These are phyloP conservation scores for Vaccinium corymbosum DNA, from an alignment of 148 eudicot species.

Conservation along the genomic window DNA sequence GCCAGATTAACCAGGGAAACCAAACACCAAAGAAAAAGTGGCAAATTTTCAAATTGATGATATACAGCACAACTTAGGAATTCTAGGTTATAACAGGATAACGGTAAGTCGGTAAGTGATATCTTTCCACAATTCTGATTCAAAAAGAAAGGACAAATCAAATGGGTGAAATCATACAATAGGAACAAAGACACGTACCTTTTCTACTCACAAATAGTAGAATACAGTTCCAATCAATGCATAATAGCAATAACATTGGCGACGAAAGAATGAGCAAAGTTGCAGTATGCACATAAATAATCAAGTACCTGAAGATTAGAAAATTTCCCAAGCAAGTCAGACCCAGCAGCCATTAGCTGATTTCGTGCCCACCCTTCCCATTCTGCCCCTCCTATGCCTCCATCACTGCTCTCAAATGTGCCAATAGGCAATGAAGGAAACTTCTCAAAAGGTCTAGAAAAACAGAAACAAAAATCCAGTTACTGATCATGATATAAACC, in stretches of 20 bases:
- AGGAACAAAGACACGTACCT: background rate
- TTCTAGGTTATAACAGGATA: background rate
- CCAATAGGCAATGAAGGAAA: slow-evolving; percentile 58
- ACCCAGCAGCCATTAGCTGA: slow-evolving; percentile 73
- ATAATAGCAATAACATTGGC: background rate
- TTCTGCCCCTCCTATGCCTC: slow-evolving; percentile 28
- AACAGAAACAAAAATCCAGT: background rate
- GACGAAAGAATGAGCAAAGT: background rate
- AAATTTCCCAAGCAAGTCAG: slow-evolving; percentile 79
- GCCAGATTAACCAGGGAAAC: background rate
- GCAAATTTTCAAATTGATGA: background rate
- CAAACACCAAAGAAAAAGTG: background rate
- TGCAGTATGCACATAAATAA: background rate
- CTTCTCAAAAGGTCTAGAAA: slow-evolving; percentile 57
- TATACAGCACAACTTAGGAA: background rate
- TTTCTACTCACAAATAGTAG: background rate
- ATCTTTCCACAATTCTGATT: background rate
- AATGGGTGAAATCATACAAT: background rate
- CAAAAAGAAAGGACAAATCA: background rate
- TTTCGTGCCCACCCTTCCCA: slow-evolving; percentile 85
- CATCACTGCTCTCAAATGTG: background rate
- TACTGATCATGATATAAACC: no score
- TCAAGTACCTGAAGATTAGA: slow-evolving; percentile 67
- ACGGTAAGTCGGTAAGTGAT: background rate
- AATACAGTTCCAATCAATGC: background rate